Percentiles rank a stretch among this genome's conserved stretches.
phyloP scores from a whole-genome alignment of 1,284 basidiomycete species.

The Ceratobasidium sp. region DNA sequence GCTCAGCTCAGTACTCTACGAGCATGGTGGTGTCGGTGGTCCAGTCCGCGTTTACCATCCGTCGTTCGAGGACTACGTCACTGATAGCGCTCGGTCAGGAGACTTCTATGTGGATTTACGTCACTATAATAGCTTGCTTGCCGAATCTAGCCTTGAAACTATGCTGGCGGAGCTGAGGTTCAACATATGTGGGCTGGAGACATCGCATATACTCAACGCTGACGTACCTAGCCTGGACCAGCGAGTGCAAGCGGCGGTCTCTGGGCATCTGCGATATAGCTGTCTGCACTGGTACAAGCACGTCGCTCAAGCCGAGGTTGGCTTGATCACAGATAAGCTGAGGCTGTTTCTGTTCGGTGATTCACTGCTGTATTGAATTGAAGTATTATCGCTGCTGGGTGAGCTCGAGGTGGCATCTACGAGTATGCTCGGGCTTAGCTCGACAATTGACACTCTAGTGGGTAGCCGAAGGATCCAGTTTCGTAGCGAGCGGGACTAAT shows the following conservation, averaged over 20 bases:
- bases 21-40: not conserved
- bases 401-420: not conserved
- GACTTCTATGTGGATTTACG: conserved; percentile 2
- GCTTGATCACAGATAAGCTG: too few species aligned
- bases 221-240: conserved; percentile 10
- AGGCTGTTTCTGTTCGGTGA: too few species aligned
- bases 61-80: conserved; percentile 24
- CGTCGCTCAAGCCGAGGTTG: not conserved
- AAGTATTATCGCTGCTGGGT: too few species aligned
- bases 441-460: too few species aligned
- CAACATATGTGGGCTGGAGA: conserved; percentile 25
- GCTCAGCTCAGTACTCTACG: conserved; percentile 31
- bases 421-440: not conserved
- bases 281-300: conserved; percentile 27
- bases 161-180: conserved; percentile 8
- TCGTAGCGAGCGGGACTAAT: too few species aligned
- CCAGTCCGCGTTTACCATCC: conserved; percentile 39
- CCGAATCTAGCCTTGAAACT: not conserved
- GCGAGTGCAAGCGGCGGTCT: not conserved
- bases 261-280: not conserved
- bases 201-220: conserved; percentile 22
- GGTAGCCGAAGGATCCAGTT: too few species aligned
- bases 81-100: conserved; percentile 9
- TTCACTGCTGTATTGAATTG: too few species aligned
- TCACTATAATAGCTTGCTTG: not conserved